A percentile compares a stretch with the other conserved stretches of the same genome.
Evolutionary conservation across 1,284 basidiomycete genomes (phyloP).

Genomic region (Malassezia vespertilionis): DNA sequence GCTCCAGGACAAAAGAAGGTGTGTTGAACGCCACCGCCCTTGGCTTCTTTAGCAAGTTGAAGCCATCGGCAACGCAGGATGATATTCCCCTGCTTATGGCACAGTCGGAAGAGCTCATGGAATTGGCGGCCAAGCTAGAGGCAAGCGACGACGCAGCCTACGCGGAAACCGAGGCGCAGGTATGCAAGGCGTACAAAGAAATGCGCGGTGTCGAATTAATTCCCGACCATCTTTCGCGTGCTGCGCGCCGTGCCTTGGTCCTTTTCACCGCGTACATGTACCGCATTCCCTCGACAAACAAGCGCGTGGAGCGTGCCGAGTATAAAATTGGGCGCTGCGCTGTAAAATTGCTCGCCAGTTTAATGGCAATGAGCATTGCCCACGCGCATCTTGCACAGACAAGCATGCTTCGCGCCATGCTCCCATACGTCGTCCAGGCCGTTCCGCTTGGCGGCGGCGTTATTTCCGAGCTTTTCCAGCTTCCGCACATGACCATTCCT

Average conservation of each 20-base stretch:
- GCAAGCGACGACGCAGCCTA: constrained; percentile 28
- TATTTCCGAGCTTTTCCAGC: constrained; percentile 34
- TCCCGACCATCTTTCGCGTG: constrained; percentile 2
- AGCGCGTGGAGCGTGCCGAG: constrained; percentile 19
- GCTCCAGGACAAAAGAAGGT: constrained; percentile 83
- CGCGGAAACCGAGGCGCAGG: constrained; percentile 53
- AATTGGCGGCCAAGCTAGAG: constrained; percentile 48
- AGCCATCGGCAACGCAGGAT: constrained; percentile 65
- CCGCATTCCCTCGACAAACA: constrained; percentile 49
- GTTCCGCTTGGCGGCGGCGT: constrained; percentile 49
- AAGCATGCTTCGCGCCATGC: constrained; percentile 66
- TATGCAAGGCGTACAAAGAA: neutral
- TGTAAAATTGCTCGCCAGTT: constrained; percentile 59
- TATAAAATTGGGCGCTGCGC: constrained; percentile 29
- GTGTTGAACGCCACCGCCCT: constrained; percentile 73
- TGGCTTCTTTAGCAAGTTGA: constrained; percentile 73
- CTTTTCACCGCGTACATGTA: constrained; percentile 79
- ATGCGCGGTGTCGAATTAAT: neutral
- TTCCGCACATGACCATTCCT: constrained; percentile 32
- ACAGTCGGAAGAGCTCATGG: constrained; percentile 59
- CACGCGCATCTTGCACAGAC: constrained; percentile 85
- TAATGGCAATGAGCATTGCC: constrained; percentile 70
- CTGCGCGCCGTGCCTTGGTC: constrained; percentile 31
- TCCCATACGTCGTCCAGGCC: constrained; percentile 75
- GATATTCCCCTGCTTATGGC: constrained; percentile 67